Evolutionary conservation across 345 rosid genomes (phyloP), one percentile per base, ranked within the genome.

Genomic region (Sisymbrium altissimum): DNA sequence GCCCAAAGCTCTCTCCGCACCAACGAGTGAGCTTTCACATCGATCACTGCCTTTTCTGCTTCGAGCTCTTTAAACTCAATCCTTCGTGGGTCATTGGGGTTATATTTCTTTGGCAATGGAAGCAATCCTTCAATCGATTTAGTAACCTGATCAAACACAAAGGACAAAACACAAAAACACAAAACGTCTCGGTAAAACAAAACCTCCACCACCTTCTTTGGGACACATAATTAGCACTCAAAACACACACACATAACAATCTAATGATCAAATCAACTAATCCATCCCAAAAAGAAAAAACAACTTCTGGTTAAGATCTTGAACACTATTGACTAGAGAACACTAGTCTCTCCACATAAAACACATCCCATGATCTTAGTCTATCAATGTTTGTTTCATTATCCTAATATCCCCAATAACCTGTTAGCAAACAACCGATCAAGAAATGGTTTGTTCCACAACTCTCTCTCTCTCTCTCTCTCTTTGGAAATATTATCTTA

Each of bases 1-100:
- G 80, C 50, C 95, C 97, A 92, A 4, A 96, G 91, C 69, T 96
- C 99, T 25, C 78, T 74, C 3, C 90, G 84, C 15, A 88, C 99
- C 57, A 81, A 71, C 7, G 67, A 5, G 5, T 83, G 86, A 0
- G 98, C 96, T 64, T 80, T 79, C 25, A 49, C 18, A 79, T 92
- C 93, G 2, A 96, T 96, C 17, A 6, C 63, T 0, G 84, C 82
- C 71, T 86, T 92, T 45, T 55, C 79, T 60, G 71, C 81, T 81
- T 90, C 93, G 65, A 96, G 53, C 66, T 79, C 84, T 72, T 80
- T 83, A 0, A 90, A 66, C 70, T 92, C 96, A 58, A 71, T 83
- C 60, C 81, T 84, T 48, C 86, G 72, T 6, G 87, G 88, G 61
- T 89, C 92, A 2, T 82, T 78, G 1, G 71, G 83, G 59, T 70